Base-by-base conservation (phyloP, 805 yeast species). In the Schwanniomyces occidentalis region DNA sequence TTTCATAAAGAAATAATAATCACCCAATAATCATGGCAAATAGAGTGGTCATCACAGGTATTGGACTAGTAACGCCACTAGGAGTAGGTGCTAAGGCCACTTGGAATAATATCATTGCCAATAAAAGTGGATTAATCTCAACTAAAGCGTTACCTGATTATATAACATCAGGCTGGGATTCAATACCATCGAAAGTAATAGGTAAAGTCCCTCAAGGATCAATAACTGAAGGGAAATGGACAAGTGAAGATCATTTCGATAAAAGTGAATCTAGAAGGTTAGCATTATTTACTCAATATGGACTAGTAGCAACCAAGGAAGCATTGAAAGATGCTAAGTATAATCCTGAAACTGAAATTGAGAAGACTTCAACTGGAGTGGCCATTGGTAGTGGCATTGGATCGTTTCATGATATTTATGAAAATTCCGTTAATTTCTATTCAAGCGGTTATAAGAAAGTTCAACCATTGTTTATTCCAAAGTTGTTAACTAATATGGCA, bases 371-470 rank as follows among this genome's bases (percentile, higher is more conserved):
- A n/a, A 39, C 42, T 2, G 95, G 97, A 2, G 89, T 86, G 2
- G 81, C 88, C n/a, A 76, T 91, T 6, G 99, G 98, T 1, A 82
- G 95, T 1, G 96, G 97, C 0, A 85, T 93, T 32, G 98, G 97
- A 0, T 85, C 95, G 2, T 71, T 91, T 30, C 82, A 78, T 12
- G 95, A 87, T 40, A 59, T 77, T 0, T 79, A 78, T 49, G 82
- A 76, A 3, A 86, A 82, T 47, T 59, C 87, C 2, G 69, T 77
- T 9, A 65, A 69, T 2, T 76, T 77, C 41, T 49, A 57, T 13
- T 44, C 52, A 3, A 61, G 65, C 6, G 71, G 72, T 0, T 84
- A 82, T 54, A 75, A 81, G 39, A 79, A 78, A 44, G 80, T 89
- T 3, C 85, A 87, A 31, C 99, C 99, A 2, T 56, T 89, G 37